Base-by-base conservation (phyloP, 1,284 basidiomycete species). In the Fomitopsis schrenkii region DNA sequence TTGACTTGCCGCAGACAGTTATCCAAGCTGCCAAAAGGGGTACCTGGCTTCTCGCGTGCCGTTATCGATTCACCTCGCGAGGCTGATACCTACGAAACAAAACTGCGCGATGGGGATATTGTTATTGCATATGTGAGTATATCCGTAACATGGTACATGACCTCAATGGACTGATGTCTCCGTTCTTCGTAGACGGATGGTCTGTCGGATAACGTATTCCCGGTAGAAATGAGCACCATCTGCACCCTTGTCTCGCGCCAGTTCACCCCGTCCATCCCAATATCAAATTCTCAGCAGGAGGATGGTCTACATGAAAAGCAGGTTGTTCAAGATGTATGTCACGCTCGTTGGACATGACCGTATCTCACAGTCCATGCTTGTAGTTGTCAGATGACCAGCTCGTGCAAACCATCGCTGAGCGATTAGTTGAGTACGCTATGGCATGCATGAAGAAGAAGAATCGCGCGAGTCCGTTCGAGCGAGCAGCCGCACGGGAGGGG, bases 151-250 rank as follows among this genome's bases (percentile, higher is more conserved):
- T 19, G 48, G 19, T 38, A 36, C 14, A 19, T 14, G 12, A 14
- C 12, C 4, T 57, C 10, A 14, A 12, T n/a, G 22, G 38, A 57
- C 42, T 40, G 56, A 10, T 35, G 42, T 44, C 30, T 8, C n/a
- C 55, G 14, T 76, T 15, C 12, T 6, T 38, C 12, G 7, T 15
- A 93, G 85, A 95, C 94, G 22, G 94, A 96, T 69, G 94, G 94
- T 1, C 77, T 95, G 53, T 87, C 90, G 40, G 94, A 96, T 72
- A 96, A 96, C 69, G 90, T 95, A 28, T 93, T 90, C 67, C 80
- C 86, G 7, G 74, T 83, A 12, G 91, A 94, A 69, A 80, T 93
- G 63, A 76, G 84, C 40, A 79, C 84, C 36, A 86, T 94, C 58
- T 87, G 87, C 67, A 80, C 84, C 0, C 77, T 91, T 1, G 82